These are phyloP conservation scores for Saturnispora kantuleensis DNA, from an alignment of 805 yeast genomes.

Conservation along the genomic window DNA sequence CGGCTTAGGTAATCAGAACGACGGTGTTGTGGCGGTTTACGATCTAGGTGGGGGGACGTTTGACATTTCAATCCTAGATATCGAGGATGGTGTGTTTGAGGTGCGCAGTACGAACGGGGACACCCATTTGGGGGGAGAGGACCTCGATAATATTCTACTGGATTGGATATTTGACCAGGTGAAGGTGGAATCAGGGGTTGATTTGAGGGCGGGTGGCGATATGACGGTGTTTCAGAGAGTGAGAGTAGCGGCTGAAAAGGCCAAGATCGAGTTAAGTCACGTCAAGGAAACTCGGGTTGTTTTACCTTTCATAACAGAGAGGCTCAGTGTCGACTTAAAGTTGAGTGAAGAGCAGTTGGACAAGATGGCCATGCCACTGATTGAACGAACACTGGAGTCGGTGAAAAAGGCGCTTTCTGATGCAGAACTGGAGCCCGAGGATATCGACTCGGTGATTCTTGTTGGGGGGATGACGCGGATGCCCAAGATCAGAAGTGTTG, in stretches of 20 bases:
- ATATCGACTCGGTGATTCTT: constrained; percentile 69
- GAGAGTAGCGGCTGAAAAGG: constrained; percentile 83
- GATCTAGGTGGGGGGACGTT: constrained; percentile 98
- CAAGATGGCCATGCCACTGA: constrained; percentile 41
- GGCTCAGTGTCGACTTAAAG: constrained; percentile 33
- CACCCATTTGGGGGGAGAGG: constrained; percentile 87
- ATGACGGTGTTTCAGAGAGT: constrained; percentile 77
- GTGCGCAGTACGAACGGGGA: constrained; percentile 94
- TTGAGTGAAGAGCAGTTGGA: constrained; percentile 45
- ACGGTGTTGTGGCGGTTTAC: constrained; percentile 75
- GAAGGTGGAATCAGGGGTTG: constrained; percentile 59
- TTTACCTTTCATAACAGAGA: constrained; percentile 66
- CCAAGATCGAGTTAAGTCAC: constrained; percentile 77
- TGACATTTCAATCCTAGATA: constrained; percentile 90
- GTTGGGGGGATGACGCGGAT: constrained; percentile 91
- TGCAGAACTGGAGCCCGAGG: constrained; percentile 56
- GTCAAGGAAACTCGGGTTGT: constrained; percentile 63
- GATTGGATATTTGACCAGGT: constrained; percentile 71
- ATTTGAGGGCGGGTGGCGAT: constrained; percentile 40
- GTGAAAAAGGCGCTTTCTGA: constrained; percentile 77
- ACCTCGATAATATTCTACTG: constrained; percentile 75
- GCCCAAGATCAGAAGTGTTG: constrained; percentile 79
- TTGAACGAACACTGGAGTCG: constrained; percentile 66
- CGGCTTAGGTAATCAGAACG: constrained; percentile 70
- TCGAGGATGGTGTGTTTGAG: constrained; percentile 94